phyloP scores from a whole-genome alignment of 2,329 filamentous ascomycete genomes.

The Sporothrix pseudoabietina region DNA sequence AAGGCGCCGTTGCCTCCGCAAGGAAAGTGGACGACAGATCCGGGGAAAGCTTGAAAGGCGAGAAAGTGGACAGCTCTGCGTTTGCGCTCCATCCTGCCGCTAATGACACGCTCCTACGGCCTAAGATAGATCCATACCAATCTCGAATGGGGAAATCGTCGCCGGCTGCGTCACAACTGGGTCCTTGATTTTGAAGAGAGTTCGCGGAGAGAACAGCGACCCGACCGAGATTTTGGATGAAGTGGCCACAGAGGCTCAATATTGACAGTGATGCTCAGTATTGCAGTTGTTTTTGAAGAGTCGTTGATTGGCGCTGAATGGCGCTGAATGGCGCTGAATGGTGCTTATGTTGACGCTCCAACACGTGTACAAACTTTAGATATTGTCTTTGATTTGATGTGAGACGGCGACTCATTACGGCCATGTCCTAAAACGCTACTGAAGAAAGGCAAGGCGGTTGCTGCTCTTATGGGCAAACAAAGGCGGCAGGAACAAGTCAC shows the following conservation, averaged over 20 bases:
- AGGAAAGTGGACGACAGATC: background rate
- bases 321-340: background rate
- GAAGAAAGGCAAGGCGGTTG: slow-evolving; percentile 1
- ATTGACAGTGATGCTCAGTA: too few species aligned
- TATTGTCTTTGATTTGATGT: background rate
- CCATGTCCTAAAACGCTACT: background rate
- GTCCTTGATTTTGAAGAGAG: too few species aligned
- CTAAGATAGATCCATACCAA: background rate
- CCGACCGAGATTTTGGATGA: too few species aligned
- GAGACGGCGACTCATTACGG: background rate
- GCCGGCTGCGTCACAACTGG: background rate
- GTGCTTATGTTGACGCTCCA: background rate
- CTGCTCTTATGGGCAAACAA: background rate
- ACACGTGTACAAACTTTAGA: background rate
- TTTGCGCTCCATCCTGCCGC: background rate
- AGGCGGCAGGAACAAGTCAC: background rate
- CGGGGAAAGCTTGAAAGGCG: background rate
- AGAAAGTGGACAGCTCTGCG: background rate
- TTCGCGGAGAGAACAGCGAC: background rate
- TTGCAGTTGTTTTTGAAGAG: too few species aligned
- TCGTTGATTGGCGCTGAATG: background rate
- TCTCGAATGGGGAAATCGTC: background rate
- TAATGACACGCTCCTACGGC: background rate
- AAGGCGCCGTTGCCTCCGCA: background rate
- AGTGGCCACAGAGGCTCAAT: too few species aligned